Evolutionary conservation across 768 basidiomycete species (phyloP).

Genomic region (Plicaturopsis crispa): DNA sequence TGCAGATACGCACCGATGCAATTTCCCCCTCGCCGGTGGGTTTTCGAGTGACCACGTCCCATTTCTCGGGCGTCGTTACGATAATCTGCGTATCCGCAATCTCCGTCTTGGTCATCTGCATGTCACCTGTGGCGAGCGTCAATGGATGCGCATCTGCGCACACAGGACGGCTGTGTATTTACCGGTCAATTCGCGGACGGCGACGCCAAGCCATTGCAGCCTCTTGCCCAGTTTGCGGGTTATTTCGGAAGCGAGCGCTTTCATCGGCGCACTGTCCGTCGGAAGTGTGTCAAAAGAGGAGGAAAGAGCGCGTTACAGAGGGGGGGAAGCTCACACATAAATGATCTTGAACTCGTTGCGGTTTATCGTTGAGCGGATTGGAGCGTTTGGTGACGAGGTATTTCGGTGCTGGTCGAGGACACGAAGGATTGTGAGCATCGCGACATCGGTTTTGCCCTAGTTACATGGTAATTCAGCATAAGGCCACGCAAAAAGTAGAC

Average conservation of each 20-base stretch:
- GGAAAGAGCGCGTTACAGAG: neutral
- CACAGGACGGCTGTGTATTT: neutral
- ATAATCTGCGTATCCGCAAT: conserved; percentile 96
- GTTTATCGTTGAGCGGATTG: conserved; percentile 45
- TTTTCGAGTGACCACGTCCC: conserved; percentile 98
- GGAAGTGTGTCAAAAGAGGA: too few species aligned
- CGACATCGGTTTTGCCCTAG: conserved; percentile 98
- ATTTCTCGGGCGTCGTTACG: conserved; percentile 98
- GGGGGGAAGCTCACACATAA: conserved; percentile 62
- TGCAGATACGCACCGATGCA: conserved; percentile 77
- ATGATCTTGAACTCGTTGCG: conserved; percentile 88
- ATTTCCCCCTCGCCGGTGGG: conserved; percentile 95
- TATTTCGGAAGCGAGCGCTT: conserved; percentile 93
- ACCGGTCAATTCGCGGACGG: conserved; percentile 87
- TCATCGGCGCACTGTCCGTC: conserved; percentile 91
- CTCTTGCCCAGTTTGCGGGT: conserved; percentile 89
- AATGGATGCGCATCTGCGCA: neutral
- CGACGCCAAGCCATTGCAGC: conserved; percentile 79
- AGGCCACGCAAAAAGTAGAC: neutral
- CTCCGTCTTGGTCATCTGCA: conserved; percentile 93
- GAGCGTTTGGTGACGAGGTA: conserved; percentile 18
- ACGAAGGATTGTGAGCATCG: conserved; percentile 88
- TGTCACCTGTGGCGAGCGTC: conserved; percentile 51
- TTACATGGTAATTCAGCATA: conserved; percentile 6
- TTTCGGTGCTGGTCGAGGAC: conserved; percentile 69